These are phyloP conservation scores for Sarocladiaceae sp. DNA, from an alignment of 2,329 filamentous ascomycete species.

Conservation along the genomic window DNA sequence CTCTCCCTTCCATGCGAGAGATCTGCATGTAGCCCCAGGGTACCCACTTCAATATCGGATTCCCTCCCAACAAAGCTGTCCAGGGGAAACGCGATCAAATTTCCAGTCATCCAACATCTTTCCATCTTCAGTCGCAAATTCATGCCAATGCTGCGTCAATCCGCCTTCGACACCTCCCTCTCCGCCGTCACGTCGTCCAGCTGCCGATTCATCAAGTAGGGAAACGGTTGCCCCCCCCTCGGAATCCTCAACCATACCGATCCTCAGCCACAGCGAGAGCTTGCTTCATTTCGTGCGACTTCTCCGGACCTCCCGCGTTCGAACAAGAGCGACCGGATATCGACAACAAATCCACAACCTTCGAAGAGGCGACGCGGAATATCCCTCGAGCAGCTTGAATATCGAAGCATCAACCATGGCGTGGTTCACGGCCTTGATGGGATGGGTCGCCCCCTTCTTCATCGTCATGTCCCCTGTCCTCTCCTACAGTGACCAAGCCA, in stretches of 20 bases:
- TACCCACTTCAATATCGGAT: background rate
- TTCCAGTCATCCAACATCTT: constrained; percentile 2
- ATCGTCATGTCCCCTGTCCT: constrained; percentile 57
- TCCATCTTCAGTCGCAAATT: background rate
- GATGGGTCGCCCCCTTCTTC: constrained; percentile 56
- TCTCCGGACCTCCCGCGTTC: no score
- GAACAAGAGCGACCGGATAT: no score
- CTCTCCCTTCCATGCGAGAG: background rate
- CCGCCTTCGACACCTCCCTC: constrained; percentile 4
- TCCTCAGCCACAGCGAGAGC: no score
- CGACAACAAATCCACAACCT: background rate
- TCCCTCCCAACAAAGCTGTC: constrained; percentile 2
- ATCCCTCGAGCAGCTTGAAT: constrained; percentile 9
- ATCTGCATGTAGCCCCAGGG: background rate
- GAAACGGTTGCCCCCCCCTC: no score
- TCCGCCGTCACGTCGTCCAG: constrained; percentile 8
- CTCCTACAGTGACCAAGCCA: constrained; percentile 59
- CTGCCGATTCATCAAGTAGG: constrained; percentile 5
- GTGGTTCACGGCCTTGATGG: constrained; percentile 43
- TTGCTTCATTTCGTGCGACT: no score
- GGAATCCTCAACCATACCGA: no score
- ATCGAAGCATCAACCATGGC: constrained; percentile 31
- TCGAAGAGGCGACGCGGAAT: constrained; percentile 1
- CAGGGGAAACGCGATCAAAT: constrained; percentile 9
- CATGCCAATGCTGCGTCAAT: constrained; percentile 5